Percentiles rank a stretch among this genome's conserved stretches.
phyloP scores from a whole-genome alignment of 768 basidiomycete genomes.

The Naganishia onofrii region DNA sequence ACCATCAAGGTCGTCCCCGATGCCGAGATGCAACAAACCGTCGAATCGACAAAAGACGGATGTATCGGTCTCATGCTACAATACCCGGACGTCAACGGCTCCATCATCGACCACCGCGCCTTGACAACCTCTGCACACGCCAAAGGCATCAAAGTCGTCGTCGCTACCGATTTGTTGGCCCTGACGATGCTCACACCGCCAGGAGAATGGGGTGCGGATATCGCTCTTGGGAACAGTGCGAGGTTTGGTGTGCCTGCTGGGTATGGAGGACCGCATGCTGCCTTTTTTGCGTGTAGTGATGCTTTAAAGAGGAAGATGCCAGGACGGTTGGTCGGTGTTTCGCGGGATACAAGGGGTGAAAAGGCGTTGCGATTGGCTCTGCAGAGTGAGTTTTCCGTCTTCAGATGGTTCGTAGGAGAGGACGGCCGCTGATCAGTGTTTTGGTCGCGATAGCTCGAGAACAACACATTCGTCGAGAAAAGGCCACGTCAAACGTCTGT shows the following conservation, averaged over 20 bases:
- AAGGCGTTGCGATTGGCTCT: conserved; percentile 87
- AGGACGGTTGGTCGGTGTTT: conserved; percentile 88
- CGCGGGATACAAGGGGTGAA: conserved; percentile 76
- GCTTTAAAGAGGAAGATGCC: conserved; percentile 96
- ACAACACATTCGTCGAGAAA: conserved; percentile 95
- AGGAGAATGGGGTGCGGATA: conserved; percentile 97
- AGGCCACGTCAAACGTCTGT: conserved; percentile 97
- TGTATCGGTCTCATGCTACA: conserved; percentile 82
- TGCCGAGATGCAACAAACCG: conserved; percentile 61
- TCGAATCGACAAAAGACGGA: conserved; percentile 51
- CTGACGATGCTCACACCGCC: conserved; percentile 90
- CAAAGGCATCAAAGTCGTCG: conserved; percentile 74
- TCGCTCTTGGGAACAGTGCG: conserved; percentile 90
- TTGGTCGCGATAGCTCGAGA: conserved; percentile 66
- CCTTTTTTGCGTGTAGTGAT: conserved; percentile 93
- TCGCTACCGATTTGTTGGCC: conserved; percentile 87
- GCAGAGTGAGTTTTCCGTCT: conserved; percentile 67
- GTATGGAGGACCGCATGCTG: conserved; percentile 96
- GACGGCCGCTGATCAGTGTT: too few species aligned
- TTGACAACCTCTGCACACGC: conserved; percentile 70
- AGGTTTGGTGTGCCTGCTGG: conserved; percentile 95
- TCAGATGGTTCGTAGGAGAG: too few species aligned
- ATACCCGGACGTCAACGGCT: conserved; percentile 88
- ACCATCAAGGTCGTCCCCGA: conserved; percentile 60
- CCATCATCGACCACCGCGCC: conserved; percentile 67